These are phyloP conservation scores for Lipomyces sp. DNA, from an alignment of 805 yeast genomes.

Conservation along the genomic window DNA sequence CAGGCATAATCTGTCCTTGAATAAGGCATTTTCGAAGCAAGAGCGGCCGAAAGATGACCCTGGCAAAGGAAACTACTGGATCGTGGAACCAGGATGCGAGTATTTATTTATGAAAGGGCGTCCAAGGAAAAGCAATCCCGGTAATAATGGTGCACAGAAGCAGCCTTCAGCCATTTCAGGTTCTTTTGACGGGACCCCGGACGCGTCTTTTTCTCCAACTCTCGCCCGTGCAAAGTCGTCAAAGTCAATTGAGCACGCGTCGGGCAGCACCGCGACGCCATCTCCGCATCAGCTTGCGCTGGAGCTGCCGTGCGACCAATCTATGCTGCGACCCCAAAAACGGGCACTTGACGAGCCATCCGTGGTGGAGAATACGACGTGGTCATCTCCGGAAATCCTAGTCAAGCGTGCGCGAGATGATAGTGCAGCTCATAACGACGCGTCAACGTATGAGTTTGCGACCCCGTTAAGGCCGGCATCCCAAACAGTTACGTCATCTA, in stretches of 20 bases:
- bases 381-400: slow-evolving; percentile 30
- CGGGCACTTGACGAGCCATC: slow-evolving; percentile 8
- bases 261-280: neutral
- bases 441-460: slow-evolving; percentile 15
- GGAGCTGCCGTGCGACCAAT: neutral
- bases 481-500: neutral
- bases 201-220: slow-evolving; percentile 11
- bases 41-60: slow-evolving; percentile 73
- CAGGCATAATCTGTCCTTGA: slow-evolving; percentile 88
- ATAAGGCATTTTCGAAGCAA: slow-evolving; percentile 89
- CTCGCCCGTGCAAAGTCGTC: neutral
- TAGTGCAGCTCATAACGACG: neutral
- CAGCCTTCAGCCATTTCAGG: neutral
- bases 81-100: slow-evolving; percentile 81
- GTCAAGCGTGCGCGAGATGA: slow-evolving; percentile 28
- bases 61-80: slow-evolving; percentile 86
- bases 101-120: slow-evolving; percentile 68
- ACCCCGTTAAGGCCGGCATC: slow-evolving; percentile 37
- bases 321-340: neutral
- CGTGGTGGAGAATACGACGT: slow-evolving; percentile 5
- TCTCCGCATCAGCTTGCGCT: neutral
- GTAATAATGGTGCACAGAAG: neutral
- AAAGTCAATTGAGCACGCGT: neutral
- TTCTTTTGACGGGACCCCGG: neutral
- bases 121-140: slow-evolving; percentile 20